Evolutionary conservation across 345 rosid species (phyloP).

Genomic region (Gossypium australe): DNA sequence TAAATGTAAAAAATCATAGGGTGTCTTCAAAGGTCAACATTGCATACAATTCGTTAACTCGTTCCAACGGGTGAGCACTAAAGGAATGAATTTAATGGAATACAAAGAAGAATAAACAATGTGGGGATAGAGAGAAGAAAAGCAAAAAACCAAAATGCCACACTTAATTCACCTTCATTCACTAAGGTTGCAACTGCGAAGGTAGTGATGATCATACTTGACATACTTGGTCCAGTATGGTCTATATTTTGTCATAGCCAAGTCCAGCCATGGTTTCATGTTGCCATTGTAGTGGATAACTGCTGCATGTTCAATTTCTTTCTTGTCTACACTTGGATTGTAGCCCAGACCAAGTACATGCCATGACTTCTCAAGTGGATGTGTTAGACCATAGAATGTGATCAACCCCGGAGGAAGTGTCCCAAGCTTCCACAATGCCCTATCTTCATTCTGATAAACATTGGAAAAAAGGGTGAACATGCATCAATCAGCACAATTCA

Average conservation of each 20-base stretch:
- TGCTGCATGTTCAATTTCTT: slow-evolving; percentile 86
- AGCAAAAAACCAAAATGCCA: neutral
- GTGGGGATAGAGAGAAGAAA: slow-evolving; percentile 22
- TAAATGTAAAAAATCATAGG: slow-evolving; percentile 3
- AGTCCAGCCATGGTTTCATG: slow-evolving; percentile 99
- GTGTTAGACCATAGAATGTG: slow-evolving; percentile 81
- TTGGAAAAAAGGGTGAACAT: too few species aligned
- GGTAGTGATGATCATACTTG: slow-evolving; percentile 82
- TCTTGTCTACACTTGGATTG: slow-evolving; percentile 73
- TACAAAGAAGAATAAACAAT: slow-evolving; percentile 33
- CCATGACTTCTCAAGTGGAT: slow-evolving; percentile 91
- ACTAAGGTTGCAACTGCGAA: slow-evolving; percentile 69
- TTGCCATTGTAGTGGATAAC: slow-evolving; percentile 96
- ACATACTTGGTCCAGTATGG: slow-evolving; percentile 86
- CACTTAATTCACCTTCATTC: slow-evolving; percentile 31
- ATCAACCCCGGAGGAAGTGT: slow-evolving; percentile 98
- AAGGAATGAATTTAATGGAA: slow-evolving; percentile 41
- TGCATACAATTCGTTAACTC: slow-evolving; percentile 20
- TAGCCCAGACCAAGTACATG: slow-evolving; percentile 97
- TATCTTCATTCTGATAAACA: slow-evolving; percentile 68
- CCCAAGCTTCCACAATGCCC: slow-evolving; percentile 96
- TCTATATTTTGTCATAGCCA: slow-evolving; percentile 92
- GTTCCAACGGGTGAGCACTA: slow-evolving; percentile 13
- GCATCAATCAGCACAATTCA: neutral
- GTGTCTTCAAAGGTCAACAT: slow-evolving; percentile 23